Base-by-base conservation (phyloP, 1,284 basidiomycete species). In the Violaceomyces palustris region DNA sequence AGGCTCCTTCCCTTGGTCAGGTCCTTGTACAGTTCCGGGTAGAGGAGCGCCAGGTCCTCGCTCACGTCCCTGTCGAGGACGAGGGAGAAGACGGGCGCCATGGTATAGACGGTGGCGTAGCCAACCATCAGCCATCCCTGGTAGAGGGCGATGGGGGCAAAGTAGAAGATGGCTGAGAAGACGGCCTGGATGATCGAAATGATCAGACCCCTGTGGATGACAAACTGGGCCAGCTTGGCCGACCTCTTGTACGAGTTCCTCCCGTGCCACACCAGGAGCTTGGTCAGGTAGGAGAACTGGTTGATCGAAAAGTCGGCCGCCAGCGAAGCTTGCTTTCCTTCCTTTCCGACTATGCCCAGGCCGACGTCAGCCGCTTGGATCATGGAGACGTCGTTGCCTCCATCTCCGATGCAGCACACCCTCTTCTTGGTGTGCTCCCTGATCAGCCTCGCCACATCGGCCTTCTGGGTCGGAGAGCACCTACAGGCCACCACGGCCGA, bases 51-150 rank as follows among this genome's bases (percentile, higher is more conserved):
- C 41, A 97, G 76, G 74, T 97, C 91, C 72, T 96, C 92, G 72
- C 83, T 96, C 35, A 99, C 89, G 73, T 99, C 94, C 34, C 85
- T 81, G 74, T 99, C 94, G 39, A 98, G 78, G 1, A 98, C 94
- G 36, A 98, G 80, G 34, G 90, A 96, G 75, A 97, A 97, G 6
- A 97, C 93, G 0, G 93, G 93, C 1, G 91, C 90, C 92, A 97
- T 97, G 1, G 94, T 97, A 73, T 97, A 98, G 10, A 92, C 79
- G 0, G 94, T 99, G 8, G 94, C 92, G 75, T 98, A 99, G 8
- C 94, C 94, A 12, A 88, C 89, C 84, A 97, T 87, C 30, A 98
- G 78, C 91, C 91, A 98, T 0, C 93, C 93, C 64, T 98, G 94
- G 74, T 97, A 98, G 39, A 98, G 76, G 0, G 93, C 93, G 61